Percentiles rank a stretch among this genome's conserved stretches.
These are phyloP conservation scores for Vigna hirtella DNA, from an alignment of 306 rosid genomes.

Conservation along the genomic window DNA sequence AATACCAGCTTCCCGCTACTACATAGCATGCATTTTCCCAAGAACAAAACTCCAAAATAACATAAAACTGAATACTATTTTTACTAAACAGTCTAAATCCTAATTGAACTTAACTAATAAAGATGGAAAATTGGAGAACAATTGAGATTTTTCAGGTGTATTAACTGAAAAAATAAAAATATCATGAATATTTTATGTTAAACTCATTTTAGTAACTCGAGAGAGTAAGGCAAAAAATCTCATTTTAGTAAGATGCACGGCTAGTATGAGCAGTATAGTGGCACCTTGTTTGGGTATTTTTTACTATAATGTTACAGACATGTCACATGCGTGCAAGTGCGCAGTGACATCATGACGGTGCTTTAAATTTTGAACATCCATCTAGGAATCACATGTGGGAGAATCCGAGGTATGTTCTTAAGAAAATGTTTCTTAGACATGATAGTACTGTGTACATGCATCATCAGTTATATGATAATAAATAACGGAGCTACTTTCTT, in stretches of 20 bases:
- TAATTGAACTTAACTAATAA: too few species aligned
- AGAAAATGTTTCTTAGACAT: neutral
- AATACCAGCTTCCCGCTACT: too few species aligned
- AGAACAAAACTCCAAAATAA: too few species aligned
- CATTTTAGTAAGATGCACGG: neutral
- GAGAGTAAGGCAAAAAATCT: too few species aligned
- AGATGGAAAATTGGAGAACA: too few species aligned
- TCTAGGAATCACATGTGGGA: neutral
- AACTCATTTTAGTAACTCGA: neutral
- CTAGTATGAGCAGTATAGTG: neutral
- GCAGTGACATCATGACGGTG: neutral
- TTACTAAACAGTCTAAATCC: too few species aligned
- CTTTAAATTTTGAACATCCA: neutral
- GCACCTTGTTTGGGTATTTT: neutral
- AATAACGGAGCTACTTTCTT: too few species aligned
- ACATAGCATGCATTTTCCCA: too few species aligned
- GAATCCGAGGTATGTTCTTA: slow-evolving; percentile 25
- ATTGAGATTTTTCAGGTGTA: too few species aligned
- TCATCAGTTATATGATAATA: neutral
- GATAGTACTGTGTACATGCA: neutral
- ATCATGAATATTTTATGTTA: too few species aligned
- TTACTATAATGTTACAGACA: neutral
- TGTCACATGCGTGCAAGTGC: slow-evolving; percentile 30
- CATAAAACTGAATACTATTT: too few species aligned
- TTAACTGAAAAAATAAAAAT: too few species aligned